phyloP scores from a whole-genome alignment of 345 rosid species.

The Melastoma malabathricum region DNA sequence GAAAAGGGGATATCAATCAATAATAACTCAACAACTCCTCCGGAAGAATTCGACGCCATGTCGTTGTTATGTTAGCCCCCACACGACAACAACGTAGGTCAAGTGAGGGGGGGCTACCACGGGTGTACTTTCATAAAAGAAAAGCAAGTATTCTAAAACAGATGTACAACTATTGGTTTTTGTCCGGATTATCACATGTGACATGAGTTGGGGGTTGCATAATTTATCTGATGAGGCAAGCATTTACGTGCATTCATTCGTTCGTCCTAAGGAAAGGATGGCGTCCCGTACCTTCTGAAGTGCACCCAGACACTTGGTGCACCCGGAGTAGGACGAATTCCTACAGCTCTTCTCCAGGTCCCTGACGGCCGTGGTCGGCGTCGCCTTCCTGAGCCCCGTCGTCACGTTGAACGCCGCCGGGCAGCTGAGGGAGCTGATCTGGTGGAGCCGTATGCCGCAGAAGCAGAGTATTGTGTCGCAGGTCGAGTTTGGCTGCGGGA shows the following conservation, averaged over 20 bases:
- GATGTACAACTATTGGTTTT: too few relatives aligned
- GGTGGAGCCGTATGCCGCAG: conserved; percentile 92
- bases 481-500: conserved; percentile 73
- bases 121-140: too few relatives aligned
- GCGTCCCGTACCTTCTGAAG: conserved; percentile 60
- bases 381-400: conserved; percentile 51
- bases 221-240: not conserved
- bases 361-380: conserved; percentile 79
- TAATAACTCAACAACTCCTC: too few relatives aligned
- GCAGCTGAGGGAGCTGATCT: conserved; percentile 85
- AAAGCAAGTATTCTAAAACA: too few relatives aligned
- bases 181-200: too few relatives aligned
- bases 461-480: conserved; percentile 85
- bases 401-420: conserved; percentile 87
- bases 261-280: not conserved
- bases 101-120: not conserved
- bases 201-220: too few relatives aligned
- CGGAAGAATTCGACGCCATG: too few relatives aligned
- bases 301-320: conserved; percentile 89
- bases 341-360: conserved; percentile 79
- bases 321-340: conserved; percentile 83
- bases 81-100: conserved; percentile 11
- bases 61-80: too few relatives aligned
- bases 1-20: too few relatives aligned
- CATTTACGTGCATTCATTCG: not conserved